Evolutionary conservation across 2,329 filamentous ascomycete genomes (phyloP).

Genomic region (Bertia moriformis): DNA sequence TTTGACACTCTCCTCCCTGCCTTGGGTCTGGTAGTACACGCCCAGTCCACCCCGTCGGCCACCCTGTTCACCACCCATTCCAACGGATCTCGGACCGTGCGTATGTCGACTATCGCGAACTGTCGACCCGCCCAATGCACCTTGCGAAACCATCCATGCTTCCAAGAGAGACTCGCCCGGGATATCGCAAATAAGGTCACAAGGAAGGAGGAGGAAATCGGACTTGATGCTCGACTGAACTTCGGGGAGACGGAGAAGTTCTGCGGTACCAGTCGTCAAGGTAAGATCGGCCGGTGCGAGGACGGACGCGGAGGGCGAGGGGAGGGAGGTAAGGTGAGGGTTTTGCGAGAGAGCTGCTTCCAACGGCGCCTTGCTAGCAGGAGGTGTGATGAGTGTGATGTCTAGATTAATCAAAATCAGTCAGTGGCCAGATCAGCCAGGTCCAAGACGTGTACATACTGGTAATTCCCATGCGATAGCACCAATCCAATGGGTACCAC

Average conservation of each 20-base stretch:
- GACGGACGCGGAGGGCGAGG: conserved; percentile 24
- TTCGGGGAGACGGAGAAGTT: conserved; percentile 42
- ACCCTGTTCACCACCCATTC: conserved; percentile 30
- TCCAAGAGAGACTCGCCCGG: conserved; percentile 41
- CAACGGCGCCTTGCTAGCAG: conserved; percentile 22
- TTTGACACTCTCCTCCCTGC: conserved; percentile 39
- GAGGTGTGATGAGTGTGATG: conserved; percentile 30
- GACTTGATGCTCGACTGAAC: conserved; percentile 41
- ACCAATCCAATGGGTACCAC: conserved; percentile 30
- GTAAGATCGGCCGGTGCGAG: conserved; percentile 38
- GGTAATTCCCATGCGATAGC: conserved; percentile 28
- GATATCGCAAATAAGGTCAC: conserved; percentile 48
- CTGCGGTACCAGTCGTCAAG: conserved; percentile 43
- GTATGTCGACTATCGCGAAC: conserved; percentile 17
- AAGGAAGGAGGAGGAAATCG: conserved; percentile 49
- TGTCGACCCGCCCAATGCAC: conserved; percentile 27
- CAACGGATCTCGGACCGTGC: conserved; percentile 20
- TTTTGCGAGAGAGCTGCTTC: conserved; percentile 30
- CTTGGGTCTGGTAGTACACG: conserved; percentile 46
- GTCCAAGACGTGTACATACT: conserved; percentile 13
- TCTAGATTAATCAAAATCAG: conserved; percentile 10
- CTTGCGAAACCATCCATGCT: conserved; percentile 45
- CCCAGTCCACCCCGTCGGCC: conserved; percentile 41
- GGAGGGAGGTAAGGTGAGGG: conserved; percentile 30
- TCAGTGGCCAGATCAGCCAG: conserved; percentile 2